These are phyloP conservation scores for Globisporangium cystogenes DNA, from an alignment of 352 stramenopile species.

Conservation along the genomic window DNA sequence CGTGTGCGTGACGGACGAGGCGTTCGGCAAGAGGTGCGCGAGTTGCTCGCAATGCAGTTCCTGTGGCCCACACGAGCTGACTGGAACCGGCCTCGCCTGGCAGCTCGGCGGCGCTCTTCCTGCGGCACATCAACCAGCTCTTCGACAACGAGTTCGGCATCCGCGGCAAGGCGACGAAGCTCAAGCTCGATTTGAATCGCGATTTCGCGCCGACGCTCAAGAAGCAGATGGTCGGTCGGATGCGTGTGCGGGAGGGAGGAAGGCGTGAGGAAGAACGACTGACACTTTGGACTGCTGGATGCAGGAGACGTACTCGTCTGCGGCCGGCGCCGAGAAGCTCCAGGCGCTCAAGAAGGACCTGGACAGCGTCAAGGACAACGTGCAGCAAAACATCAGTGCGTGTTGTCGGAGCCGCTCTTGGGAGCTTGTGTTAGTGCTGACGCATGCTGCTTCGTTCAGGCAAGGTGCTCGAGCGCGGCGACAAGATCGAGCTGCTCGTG, in stretches of 20 bases:
- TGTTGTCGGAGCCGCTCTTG: constrained; percentile 1
- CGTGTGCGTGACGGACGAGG: constrained; percentile 75
- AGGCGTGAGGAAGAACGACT: not conserved
- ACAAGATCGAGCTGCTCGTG: constrained; percentile 86
- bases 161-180: constrained; percentile 82
- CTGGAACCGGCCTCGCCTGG: not conserved
- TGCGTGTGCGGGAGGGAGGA: not conserved
- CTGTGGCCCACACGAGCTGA: no score
- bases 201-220: constrained; percentile 81
- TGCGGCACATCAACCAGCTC: constrained; percentile 82
- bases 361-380: constrained; percentile 69
- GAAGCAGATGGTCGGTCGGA: constrained; percentile 72
- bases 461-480: constrained; percentile 80
- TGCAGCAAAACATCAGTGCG: constrained; percentile 83
- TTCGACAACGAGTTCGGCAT: constrained; percentile 86
- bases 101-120: constrained; percentile 75
- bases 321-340: constrained; percentile 68
- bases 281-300: not conserved
- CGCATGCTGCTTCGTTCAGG: constrained; percentile 18
- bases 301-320: constrained; percentile 74
- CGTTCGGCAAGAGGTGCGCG: constrained; percentile 73
- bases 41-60: no score
- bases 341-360: constrained; percentile 79
- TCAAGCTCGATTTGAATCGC: constrained; percentile 84
- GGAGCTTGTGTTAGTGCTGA: not conserved